A percentile compares a stretch with the other conserved stretches of the same genome.
These are phyloP conservation scores for Kwoniella dejecticola DNA, from an alignment of 768 basidiomycete genomes.

Conservation along the genomic window DNA sequence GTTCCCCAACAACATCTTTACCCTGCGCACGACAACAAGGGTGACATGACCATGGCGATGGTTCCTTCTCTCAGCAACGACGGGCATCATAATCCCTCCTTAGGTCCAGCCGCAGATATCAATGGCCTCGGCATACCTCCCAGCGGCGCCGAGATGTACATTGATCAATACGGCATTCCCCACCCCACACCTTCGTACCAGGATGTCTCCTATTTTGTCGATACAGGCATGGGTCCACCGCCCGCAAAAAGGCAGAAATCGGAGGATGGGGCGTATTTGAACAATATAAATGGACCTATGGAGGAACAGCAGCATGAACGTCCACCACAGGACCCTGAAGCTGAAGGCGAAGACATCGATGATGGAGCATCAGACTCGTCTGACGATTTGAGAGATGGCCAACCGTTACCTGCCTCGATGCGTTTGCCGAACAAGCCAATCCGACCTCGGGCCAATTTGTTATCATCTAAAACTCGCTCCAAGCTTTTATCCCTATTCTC, in stretches of 20 bases:
- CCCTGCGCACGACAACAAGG: slow-evolving; percentile 17
- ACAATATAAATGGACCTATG: slow-evolving; percentile 17
- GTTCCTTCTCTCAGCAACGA: slow-evolving; percentile 20
- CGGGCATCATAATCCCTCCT: slow-evolving; percentile 6
- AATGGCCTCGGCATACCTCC: slow-evolving; percentile 37
- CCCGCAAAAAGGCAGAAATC: slow-evolving; percentile 36
- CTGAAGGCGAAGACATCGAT: slow-evolving; percentile 27
- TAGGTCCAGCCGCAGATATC: slow-evolving; percentile 43
- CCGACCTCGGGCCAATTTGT: slow-evolving; percentile 35
- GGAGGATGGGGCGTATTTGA: slow-evolving; percentile 20
- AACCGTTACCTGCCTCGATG: slow-evolving; percentile 42
- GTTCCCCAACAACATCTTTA: slow-evolving; percentile 12
- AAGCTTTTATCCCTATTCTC: slow-evolving; percentile 53
- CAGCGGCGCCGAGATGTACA: slow-evolving; percentile 37
- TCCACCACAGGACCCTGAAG: slow-evolving; percentile 12
- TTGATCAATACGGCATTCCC: slow-evolving; percentile 52
- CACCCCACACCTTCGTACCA: slow-evolving; percentile 26
- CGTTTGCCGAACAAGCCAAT: slow-evolving; percentile 46
- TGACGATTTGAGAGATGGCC: slow-evolving; percentile 34
- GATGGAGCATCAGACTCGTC: slow-evolving; percentile 37
- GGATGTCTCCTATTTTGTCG: slow-evolving; percentile 12
- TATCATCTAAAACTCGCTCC: slow-evolving; percentile 35
- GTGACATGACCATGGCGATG: slow-evolving; percentile 25
- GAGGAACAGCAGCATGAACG: slow-evolving; percentile 18
- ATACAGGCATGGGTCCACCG: slow-evolving; percentile 30